These are phyloP conservation scores for Coemansia sp. DNA, from an alignment of 192 early-diverging fungal species.

Conservation along the genomic window DNA sequence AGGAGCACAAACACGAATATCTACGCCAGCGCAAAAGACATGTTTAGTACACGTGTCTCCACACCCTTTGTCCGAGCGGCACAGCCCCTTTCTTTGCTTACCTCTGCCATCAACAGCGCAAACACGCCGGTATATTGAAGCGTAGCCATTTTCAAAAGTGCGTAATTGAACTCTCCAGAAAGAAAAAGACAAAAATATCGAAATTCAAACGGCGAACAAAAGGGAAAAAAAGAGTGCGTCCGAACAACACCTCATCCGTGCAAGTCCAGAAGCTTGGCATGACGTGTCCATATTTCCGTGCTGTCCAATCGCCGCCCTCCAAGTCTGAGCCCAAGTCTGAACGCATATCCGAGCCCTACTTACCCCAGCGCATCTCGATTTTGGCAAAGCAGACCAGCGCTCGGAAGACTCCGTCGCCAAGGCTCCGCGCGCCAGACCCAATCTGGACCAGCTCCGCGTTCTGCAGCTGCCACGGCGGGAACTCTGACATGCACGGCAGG, in stretches of 20 bases:
- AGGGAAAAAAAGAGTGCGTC: too few relatives aligned
- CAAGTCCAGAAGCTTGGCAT: slow-evolving; percentile 3
- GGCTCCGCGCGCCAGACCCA: slow-evolving; percentile 14
- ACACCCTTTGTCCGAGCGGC: neutral
- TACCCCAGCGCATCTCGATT: slow-evolving; percentile 46
- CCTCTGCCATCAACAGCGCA: slow-evolving; percentile 43
- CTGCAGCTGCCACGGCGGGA: slow-evolving; percentile 51
- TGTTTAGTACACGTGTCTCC: neutral
- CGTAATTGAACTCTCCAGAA: neutral
- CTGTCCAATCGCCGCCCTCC: neutral
- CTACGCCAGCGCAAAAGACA: slow-evolving; percentile 5
- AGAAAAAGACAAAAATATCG: neutral
- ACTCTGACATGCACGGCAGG: slow-evolving; percentile 38
- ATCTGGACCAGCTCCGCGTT: too few relatives aligned
- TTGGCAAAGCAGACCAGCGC: slow-evolving; percentile 39
- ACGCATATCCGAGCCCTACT: too few relatives aligned
- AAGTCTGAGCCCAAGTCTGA: too few relatives aligned
- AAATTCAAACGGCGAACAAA: slow-evolving; percentile 1
- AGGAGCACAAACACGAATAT: slow-evolving; percentile 38
- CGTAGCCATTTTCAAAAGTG: slow-evolving; percentile 30
- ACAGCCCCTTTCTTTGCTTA: slow-evolving; percentile 8
- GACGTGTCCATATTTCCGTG: neutral
- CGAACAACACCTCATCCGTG: slow-evolving; percentile 1
- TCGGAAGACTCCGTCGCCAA: slow-evolving; percentile 24
- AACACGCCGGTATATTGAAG: slow-evolving; percentile 50